Evolutionary conservation across 441 rosid species (phyloP).

Genomic region (Arabidopsis lyrata): DNA sequence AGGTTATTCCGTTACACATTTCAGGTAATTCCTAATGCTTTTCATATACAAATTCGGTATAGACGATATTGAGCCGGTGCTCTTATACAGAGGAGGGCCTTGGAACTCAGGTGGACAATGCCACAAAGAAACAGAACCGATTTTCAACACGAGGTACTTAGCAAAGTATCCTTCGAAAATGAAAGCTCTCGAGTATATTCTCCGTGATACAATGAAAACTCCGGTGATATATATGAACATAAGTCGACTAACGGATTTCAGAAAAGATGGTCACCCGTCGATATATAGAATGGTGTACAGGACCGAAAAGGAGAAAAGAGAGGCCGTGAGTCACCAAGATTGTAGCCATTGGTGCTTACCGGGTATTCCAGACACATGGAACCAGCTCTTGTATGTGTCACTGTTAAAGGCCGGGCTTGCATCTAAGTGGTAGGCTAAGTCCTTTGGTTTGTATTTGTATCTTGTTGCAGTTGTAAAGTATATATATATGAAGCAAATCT

Average conservation of each 20-base stretch:
- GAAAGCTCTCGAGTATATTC: conserved; percentile 59
- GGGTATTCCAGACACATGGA: conserved; percentile 76
- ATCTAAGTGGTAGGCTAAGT: conserved; percentile 44
- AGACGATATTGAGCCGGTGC: not conserved
- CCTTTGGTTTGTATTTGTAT: conserved; percentile 24
- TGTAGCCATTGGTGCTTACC: conserved; percentile 85
- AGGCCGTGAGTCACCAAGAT: conserved; percentile 61
- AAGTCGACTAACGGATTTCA: conserved; percentile 59
- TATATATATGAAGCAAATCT: not conserved
- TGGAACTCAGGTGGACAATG: conserved; percentile 84
- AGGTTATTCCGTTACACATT: conserved; percentile 72
- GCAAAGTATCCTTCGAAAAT: conserved; percentile 70
- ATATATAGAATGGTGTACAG: conserved; percentile 56
- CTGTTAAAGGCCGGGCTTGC: conserved; percentile 64
- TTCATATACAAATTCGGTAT: no score
- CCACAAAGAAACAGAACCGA: conserved; percentile 67
- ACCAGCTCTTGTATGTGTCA: conserved; percentile 67
- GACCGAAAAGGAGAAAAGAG: conserved; percentile 48
- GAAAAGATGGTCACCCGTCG: conserved; percentile 76
- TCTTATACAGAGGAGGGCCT: conserved; percentile 60
- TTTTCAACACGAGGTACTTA: conserved; percentile 52
- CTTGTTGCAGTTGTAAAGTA: conserved; percentile 7
- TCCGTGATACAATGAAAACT: conserved; percentile 54
- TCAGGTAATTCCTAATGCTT: conserved; percentile 49
- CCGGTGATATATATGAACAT: conserved; percentile 65